Evolutionary conservation across 495 filamentous ascomycete species (phyloP), one percentile per base, ranked within the genome.

Genomic region (Neurospora sp.): DNA sequence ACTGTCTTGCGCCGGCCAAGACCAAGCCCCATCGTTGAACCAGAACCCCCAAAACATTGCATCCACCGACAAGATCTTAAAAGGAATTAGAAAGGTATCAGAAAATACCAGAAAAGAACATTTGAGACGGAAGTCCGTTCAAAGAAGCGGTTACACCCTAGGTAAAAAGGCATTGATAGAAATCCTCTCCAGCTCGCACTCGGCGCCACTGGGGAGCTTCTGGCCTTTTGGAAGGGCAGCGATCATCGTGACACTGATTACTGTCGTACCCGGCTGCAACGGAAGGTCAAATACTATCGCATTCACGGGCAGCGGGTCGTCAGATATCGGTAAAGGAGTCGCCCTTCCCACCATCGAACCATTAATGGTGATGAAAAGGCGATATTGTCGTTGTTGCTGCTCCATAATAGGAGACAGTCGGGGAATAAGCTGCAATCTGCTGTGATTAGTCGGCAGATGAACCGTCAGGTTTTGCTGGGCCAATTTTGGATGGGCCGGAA

Each of bases 401-500:
- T 89, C 86, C 20, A 86, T 77, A 4, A 66, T 66, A 0, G 86
- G 73, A 2, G 88, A 85, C 40, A 94, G 80, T 9, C 85, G 86
- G 0, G 91, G 90, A 37, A 84, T 84, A 69, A 95, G 84, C 72
- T 92, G 90, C 40, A 94, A 77, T 72, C 88, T 88, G 77, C 86
- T 86, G 74, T 94, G 89, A 11, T 84, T 86, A 2, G 85, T 74
- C 1, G 91, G 90, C 11, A 93, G 82, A 62, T 88, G 89, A 35
- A 93, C 79, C 7, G 91, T 90, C 66, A 93, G 79, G 23, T 89
- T 91, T 73, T 94, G 91, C 72, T 93, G 90, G 18, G 87, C 83
- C 71, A 89, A 77, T 39, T 83, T 89, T 1, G 87, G 76, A 69
- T 90, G 88, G 4, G 93, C 88, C 0, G 87, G 85, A 59, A 95